Conservation (phyloP, 768 basidiomycete species). For the Russula dissimulans region DNA sequence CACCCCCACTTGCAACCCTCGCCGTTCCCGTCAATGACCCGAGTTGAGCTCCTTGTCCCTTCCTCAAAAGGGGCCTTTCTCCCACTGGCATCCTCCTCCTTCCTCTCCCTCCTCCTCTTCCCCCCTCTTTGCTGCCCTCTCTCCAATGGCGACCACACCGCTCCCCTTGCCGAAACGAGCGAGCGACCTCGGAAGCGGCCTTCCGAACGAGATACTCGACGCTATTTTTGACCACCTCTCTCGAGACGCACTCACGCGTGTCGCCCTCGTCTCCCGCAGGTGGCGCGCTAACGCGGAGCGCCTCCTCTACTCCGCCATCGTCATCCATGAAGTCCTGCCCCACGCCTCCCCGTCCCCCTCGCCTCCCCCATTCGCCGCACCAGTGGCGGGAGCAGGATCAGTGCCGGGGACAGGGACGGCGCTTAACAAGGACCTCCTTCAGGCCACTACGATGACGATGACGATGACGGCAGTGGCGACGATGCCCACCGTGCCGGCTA, state of each 20-base stretch:
- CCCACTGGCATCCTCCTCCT: not conserved
- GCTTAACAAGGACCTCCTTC: too few species aligned
- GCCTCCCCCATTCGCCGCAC: conserved; percentile 26
- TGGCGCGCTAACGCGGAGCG: conserved; percentile 46
- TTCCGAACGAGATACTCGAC: conserved; percentile 50
- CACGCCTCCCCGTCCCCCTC: conserved; percentile 22
- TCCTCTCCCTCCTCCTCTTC: not conserved
- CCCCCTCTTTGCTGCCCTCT: not conserved
- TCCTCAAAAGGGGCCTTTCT: not conserved
- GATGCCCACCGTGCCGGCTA: conserved; percentile 21
- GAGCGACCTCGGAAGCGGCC: conserved; percentile 6
- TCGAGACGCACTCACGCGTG: conserved; percentile 28
- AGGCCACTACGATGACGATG: too few species aligned
- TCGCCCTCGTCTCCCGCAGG: conserved; percentile 37
- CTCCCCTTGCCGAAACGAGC: not conserved
- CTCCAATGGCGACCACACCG: not conserved
- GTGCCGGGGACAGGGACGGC: too few species aligned
- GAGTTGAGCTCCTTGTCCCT: not conserved
- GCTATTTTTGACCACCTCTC: conserved; percentile 36
- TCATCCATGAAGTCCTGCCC: conserved; percentile 40
- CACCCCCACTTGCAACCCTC: too few species aligned
- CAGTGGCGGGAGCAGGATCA: not conserved
- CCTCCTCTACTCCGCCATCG: conserved; percentile 45
- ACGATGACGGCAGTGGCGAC: too few species aligned
- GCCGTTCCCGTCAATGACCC: not conserved